Evolutionary conservation across 2,329 filamentous ascomycete genomes (phyloP), one percentile per base, ranked within the genome.

Genomic region (Leptographium galeiforme): DNA sequence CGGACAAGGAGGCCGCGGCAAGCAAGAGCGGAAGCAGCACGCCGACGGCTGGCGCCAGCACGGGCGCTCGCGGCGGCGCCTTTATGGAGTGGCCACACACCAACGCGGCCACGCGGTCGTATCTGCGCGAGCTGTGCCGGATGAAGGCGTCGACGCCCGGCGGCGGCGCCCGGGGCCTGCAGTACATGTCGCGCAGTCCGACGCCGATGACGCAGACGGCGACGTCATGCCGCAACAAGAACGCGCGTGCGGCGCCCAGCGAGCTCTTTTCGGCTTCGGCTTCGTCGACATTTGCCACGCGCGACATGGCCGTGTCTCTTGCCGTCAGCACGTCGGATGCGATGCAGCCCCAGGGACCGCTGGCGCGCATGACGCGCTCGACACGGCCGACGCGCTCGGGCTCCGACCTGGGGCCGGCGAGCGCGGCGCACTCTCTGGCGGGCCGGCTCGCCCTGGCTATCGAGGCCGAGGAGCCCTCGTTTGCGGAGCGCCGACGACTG

Each of bases 31-130:
- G 75, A 19, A 79, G 75, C 61, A 70, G 67, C 48, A 82, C 79
- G 2, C 79, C 79, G 7, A 81, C 75, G 11, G 72, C 65, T 0
- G 50, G 40, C 8, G 51, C 38, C 14, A 72, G 63, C 25, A 59
- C 68, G n/a, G 10, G 16, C 4, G 43, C 19, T 2, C 5, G 34
- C 34, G 70, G 38, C 30, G 49, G 70, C 47, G 69, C 74, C 2
- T 83, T 74, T 55, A 73, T 79, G 40, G 70, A 77, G 58, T 85
- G 81, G 81, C 79, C 81, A 32, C 81, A 84, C 63, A 82, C 78
- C 4, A 76, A 74, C 59, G 77, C 76, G 48, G 77, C 80, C 11
- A 85, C 82, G 16, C 73, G 81, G 38, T 75, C 73, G 48, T 78
- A 83, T 55, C 69, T 85, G 2, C 71, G 81, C 51, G 78, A 83